phyloP scores from a whole-genome alignment of 108 stramenopile species.

The Skeletonema marinoi region DNA sequence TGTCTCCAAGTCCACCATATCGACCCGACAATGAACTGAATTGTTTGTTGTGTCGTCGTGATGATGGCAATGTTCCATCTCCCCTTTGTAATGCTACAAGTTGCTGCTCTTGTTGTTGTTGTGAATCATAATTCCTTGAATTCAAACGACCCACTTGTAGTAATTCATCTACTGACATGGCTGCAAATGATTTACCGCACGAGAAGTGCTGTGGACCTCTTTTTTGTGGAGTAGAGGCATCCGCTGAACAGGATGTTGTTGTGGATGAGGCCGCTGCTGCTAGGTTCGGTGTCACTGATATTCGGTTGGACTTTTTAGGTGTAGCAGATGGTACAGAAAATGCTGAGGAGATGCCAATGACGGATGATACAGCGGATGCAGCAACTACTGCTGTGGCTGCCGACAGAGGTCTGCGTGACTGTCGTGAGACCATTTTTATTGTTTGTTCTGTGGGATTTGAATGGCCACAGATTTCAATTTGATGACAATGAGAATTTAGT shows the following conservation, averaged over 20 bases:
- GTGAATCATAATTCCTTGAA: not conserved
- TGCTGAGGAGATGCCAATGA: not conserved
- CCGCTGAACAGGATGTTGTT: not conserved
- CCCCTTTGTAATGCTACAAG: not conserved
- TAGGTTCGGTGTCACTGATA: not conserved
- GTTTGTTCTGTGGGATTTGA: not conserved
- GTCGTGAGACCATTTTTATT: not conserved
- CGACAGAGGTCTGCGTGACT: not conserved
- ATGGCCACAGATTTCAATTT: not conserved
- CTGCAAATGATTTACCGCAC: not conserved
- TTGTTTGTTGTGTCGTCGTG: not conserved
- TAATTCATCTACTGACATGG: slow-evolving; percentile 12
- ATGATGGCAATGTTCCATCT: not conserved
- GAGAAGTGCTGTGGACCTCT: slow-evolving; percentile 14
- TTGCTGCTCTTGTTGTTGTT: not conserved
- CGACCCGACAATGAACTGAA: slow-evolving; percentile 3
- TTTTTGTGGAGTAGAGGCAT: not conserved
- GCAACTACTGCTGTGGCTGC: not conserved
- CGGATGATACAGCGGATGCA: not conserved
- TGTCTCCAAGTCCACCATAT: slow-evolving; percentile 4
- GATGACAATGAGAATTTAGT: no score
- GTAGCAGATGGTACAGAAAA: not conserved
- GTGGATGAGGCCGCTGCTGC: not conserved
- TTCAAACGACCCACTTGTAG: not conserved
- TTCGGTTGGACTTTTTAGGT: not conserved